Base-by-base conservation (phyloP, 1,284 basidiomycete species). In the Moniliella sp. region DNA sequence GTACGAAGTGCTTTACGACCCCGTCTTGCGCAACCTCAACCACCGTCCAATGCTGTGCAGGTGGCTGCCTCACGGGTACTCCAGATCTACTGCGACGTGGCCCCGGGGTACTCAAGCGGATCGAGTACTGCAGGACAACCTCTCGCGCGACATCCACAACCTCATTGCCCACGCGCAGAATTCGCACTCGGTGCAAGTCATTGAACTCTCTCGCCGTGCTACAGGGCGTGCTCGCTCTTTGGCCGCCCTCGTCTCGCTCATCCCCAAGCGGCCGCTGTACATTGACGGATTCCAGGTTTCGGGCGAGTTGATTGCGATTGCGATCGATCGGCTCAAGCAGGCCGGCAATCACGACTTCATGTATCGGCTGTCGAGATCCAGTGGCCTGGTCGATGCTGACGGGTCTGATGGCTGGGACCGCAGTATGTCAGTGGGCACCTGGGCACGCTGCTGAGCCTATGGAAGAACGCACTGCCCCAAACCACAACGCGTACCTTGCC, bases 381-480 rank as follows among this genome's bases (percentile, higher is more conserved):
- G 76, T 88, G 2, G 83, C 88, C 0, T 97, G 91, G 91, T 82
- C 76, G 10, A 66, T n/a, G 23, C 78, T 97, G 35, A 76, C 78
- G 0, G 75, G 82, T 0, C 66, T 97, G 30, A 84, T 93, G 77
- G 3, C 74, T 94, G 3, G 88, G 88, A 0, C 82, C 81, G 4
- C 78, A 82, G 46, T 93, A 94, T 48, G 81, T 93, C 30, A 74
- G 81, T 18, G 72, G 79, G 0, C 84, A 94, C 60, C 69, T 94
- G 1, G 76, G 83, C 0, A 84, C 93, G 50, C 67, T 97, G 4
- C 70, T 97, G 15, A 79, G 88, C 0, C 70, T 97, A 1, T 97
- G 91, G 91, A 69, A 88, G 19, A 97, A 97, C 48, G 84, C 91
- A 2, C 67, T 97, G 0, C 83, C 88, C 1, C 94, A 94, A 62